Evolutionary conservation across 2,329 filamentous ascomycete species (phyloP), one percentile per base, ranked within the genome.

Genomic region (Parasarocladium wereldwijsianum): DNA sequence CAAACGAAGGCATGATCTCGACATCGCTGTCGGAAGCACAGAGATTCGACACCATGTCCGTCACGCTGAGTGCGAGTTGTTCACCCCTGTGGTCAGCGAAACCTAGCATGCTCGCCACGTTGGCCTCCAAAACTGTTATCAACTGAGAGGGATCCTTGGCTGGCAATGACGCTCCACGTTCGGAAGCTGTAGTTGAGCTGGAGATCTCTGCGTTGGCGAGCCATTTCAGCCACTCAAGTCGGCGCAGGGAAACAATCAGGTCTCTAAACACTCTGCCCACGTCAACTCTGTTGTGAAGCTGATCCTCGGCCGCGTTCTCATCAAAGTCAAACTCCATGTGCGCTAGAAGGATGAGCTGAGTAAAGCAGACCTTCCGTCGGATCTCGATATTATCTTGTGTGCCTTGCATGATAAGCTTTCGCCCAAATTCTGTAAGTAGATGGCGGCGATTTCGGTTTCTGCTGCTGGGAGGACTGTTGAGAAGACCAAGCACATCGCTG

Each of bases 261-360:
- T 70, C 64, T 43, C 71, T 57, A 53, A 79, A 87, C 20, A 87
- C 70, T 2, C 60, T 57, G 29, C 78, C 71, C 34, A 90, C 76
- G 17, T 76, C 69, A 7, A 81, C 58, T 13, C 63, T 55, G 22
- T 62, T 54, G 39, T 69, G 66, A 19, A 74, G 59, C 3, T 70
- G 70, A 11, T 80, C 70, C 23, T 83, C 74, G 24, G 77, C 73
- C 39, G 75, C 70, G 34, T 86, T 79, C n/a, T n/a, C n/a, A n/a
- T n/a, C n/a, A 31, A 82, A 69, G 45, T 90, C 83, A 22, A 76
- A 76, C 48, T 90, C 79, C 64, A 96, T 78, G 50, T 94, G 85
- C 8, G 90, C 67, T 11, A 93, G 63, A 6, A 98, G 64, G 3
- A 90, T 66, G 3, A 96, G 59, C 34, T 96, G 70, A 44, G 87